phyloP scores from a whole-genome alignment of 2,329 filamentous ascomycete genomes.

The Ophiostoma sp. region DNA sequence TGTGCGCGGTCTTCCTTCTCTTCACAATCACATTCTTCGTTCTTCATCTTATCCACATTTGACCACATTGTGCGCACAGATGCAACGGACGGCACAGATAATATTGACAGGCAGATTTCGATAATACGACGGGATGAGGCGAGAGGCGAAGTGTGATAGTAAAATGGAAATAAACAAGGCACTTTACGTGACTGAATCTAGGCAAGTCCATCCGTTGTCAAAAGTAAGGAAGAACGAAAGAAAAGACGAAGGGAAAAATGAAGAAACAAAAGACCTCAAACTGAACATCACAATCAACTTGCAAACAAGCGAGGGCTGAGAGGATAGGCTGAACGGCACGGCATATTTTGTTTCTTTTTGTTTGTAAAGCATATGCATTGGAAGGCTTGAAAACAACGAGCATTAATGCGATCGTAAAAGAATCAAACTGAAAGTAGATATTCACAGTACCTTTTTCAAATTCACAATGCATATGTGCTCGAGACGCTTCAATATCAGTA shows the following conservation, averaged over 20 bases:
- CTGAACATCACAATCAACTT: not conserved
- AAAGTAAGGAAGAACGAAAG: not conserved
- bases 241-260: not conserved
- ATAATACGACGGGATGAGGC: conserved; percentile 6
- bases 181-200: not conserved
- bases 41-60: no score
- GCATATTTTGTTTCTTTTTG: not conserved
- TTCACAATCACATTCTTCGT: not conserved
- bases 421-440: not conserved
- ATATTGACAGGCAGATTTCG: not conserved
- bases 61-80: not conserved
- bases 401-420: not conserved
- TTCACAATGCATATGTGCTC: not conserved
- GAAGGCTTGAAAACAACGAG: not conserved
- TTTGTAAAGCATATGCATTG: not conserved
- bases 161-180: not conserved
- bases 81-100: not conserved
- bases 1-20: not conserved
- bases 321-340: not conserved
- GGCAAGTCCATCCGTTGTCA: not conserved
- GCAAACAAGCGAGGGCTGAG: not conserved
- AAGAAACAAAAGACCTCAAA: not conserved
- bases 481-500: no score
- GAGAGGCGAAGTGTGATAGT: not conserved
- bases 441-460: not conserved